phyloP scores from a whole-genome alignment of 202 grass and related monocot genomes.

The Musa balbisiana region DNA sequence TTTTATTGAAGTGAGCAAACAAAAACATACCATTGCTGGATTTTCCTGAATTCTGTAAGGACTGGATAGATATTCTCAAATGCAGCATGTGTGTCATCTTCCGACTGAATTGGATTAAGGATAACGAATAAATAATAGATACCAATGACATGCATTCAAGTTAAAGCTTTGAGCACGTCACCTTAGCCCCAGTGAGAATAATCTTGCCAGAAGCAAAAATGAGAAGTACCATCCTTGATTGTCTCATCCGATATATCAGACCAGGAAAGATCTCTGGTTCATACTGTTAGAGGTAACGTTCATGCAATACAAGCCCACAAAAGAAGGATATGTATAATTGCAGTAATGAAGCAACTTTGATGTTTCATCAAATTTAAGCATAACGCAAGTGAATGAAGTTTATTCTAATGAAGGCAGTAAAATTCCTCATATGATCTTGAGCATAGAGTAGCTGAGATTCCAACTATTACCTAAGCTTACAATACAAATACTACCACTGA shows the following conservation, averaged over 20 bases:
- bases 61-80: constrained; percentile 66
- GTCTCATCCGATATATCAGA: constrained; percentile 69
- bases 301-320: constrained; percentile 8
- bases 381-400: too few species aligned
- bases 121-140: too few species aligned
- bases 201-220: constrained; percentile 83
- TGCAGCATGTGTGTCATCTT: constrained; percentile 37
- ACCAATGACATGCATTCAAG: too few species aligned
- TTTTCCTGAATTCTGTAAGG: constrained; percentile 44
- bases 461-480: too few species aligned
- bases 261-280: constrained; percentile 82
- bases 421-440: too few species aligned
- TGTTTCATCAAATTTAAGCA: not conserved
- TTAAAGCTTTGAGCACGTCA: not conserved
- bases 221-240: constrained; percentile 66
- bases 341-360: not conserved
- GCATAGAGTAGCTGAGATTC: too few species aligned
- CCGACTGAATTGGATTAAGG: too few species aligned
- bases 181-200: constrained; percentile 73
- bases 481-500: too few species aligned
- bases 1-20: too few species aligned
- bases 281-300: constrained; percentile 37
- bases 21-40: constrained; percentile 29
- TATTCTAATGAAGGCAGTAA: too few species aligned
- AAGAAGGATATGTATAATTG: not conserved